Evolutionary conservation across 2,329 filamentous ascomycete genomes (phyloP), one percentile per base, ranked within the genome.

Genomic region (Didymella keratinophila): DNA sequence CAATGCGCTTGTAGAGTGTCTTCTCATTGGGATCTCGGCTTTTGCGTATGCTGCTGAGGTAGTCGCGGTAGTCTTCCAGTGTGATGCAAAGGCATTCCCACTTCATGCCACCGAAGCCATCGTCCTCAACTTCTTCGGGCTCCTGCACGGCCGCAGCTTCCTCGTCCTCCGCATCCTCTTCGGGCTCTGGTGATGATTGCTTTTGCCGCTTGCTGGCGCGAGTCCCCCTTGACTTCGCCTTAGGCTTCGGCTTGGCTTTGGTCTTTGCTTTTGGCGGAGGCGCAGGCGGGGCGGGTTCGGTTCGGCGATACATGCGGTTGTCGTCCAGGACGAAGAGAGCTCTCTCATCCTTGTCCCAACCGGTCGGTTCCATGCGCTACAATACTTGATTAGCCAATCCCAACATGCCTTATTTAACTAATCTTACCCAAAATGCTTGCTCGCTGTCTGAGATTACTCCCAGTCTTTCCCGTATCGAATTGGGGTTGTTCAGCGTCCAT

Each of bases 21-120:
- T 92, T 94, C 77, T 98, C 94, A 69, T 98, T 94, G 5, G 87
- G 83, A 73, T 98, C 92, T 55, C 89, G 89, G 32, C 88, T 91
- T 68, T 89, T 92, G 43, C 86, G 85, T 36, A 98, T 86, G 0
- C 84, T 85, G 6, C 86, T 82, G 52, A 97, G 76, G 58, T 97
- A 89, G 1, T 80, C 77, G 51, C 86, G 86, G 63, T 96, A 91
- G 51, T 99, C 92, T 18, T 88, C 82, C 20, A 96, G 79, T 0
- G 89, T 92, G 52, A 97, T 85, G 37, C 93, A 95, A 41, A 99
- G 72, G 71, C 93, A 97, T 74, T 97, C 93, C 94, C 95, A 99
- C 61, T 85, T 91, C 78, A 89, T 90, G 7, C 87, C 89, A 18
- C 88, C 90, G 18, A 94, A 83, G 1, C 88, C 87, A 63, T 91